Conservation (phyloP, 31 red algal species). For the Asparagopsis taxiformis region DNA sequence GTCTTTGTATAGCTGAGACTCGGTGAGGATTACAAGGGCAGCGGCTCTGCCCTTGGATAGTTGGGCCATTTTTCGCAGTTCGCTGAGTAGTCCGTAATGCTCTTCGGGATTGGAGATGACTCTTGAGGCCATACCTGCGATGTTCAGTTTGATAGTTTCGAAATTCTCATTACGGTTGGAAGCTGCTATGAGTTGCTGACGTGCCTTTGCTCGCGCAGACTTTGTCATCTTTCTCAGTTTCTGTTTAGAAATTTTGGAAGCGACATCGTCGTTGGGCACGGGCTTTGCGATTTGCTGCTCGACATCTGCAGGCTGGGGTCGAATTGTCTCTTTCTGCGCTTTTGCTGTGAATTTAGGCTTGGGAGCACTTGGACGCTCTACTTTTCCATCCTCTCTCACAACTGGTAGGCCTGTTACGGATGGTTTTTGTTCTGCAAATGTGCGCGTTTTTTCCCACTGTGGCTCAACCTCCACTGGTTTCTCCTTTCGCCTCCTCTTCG, state of each 20-base stretch:
- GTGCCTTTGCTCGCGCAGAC: conserved; percentile 3
- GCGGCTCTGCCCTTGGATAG: conserved; percentile 32
- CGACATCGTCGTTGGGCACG: not conserved
- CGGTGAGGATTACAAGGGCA: conserved; percentile 62
- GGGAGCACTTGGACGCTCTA: not conserved
- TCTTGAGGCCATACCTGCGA: conserved; percentile 40
- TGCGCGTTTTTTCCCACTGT: not conserved
- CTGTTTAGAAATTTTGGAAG: not conserved
- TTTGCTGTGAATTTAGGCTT: not conserved
- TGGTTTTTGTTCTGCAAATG: not conserved
- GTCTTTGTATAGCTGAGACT: conserved; percentile 73
- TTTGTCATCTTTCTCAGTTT: not conserved
- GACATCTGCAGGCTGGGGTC: not conserved
- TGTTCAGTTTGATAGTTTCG: conserved; percentile 14
- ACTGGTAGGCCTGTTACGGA: not conserved
- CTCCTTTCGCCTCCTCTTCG: not conserved
- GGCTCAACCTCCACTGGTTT: not conserved
- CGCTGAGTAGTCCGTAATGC: conserved; percentile 10
- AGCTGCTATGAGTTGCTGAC: conserved; percentile 25
- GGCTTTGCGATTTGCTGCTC: not conserved
- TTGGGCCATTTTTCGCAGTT: conserved; percentile 22
- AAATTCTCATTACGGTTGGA: conserved; percentile 31
- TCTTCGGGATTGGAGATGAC: conserved; percentile 34
- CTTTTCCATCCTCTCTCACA: not conserved
- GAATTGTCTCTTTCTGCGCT: not conserved